phyloP scores from a whole-genome alignment of 345 rosid genomes.

The Murraya koenigii region DNA sequence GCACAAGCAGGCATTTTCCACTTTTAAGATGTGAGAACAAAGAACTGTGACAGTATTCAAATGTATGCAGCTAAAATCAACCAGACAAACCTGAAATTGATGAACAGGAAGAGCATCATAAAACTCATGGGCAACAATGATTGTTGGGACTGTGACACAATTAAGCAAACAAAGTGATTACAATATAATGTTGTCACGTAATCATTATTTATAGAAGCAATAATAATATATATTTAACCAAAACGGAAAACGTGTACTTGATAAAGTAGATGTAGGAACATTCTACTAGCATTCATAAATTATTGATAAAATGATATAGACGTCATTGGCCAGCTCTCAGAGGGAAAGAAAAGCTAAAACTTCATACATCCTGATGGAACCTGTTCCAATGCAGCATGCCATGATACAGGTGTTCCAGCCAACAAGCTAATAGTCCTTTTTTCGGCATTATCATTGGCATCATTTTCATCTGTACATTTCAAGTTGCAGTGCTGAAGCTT shows the following conservation, averaged over 20 bases:
- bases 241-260: not conserved
- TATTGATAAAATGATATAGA: not conserved
- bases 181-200: constrained; percentile 8
- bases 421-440: constrained; percentile 47
- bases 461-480: constrained; percentile 53
- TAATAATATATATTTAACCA: not conserved
- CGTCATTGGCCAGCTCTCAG: constrained; percentile 7
- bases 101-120: constrained; percentile 94
- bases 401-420: constrained; percentile 64
- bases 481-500: constrained; percentile 66
- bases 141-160: constrained; percentile 63
- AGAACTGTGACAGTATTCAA: not conserved
- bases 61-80: not conserved
- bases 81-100: constrained; percentile 81
- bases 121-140: constrained; percentile 90
- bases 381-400: constrained; percentile 79
- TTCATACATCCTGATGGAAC: constrained; percentile 83
- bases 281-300: not conserved
- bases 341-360: constrained; percentile 19
- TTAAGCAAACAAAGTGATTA: constrained; percentile 17
- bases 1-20: not conserved
- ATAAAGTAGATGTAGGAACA: not conserved
- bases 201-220: not conserved
- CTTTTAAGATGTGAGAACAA: not conserved
- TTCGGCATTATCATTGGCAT: constrained; percentile 28